Evolutionary conservation across 225 moss, liverwort and hornwort species (phyloP).

Genomic region (Lunularia cruciata): DNA sequence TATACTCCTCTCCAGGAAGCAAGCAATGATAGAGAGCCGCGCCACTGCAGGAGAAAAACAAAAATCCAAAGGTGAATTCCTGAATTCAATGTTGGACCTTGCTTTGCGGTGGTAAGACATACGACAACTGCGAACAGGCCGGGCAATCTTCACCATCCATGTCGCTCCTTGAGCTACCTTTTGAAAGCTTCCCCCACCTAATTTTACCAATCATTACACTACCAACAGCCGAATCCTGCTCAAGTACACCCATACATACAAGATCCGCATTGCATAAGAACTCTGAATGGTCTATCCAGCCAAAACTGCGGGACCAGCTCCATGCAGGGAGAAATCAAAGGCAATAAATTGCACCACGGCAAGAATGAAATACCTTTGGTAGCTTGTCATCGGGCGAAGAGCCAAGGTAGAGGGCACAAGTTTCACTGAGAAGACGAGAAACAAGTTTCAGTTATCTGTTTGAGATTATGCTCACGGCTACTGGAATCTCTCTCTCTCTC

Average conservation of each 20-base stretch:
- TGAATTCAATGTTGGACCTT: no score
- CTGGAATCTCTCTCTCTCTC: no score
- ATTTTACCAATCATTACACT: conserved; percentile 76
- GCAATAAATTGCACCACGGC: neutral
- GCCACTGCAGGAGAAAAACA: no score
- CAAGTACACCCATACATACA: neutral
- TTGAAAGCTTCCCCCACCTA: conserved; percentile 76
- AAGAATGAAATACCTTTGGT: conserved; percentile 61
- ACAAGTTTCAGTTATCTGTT: neutral
- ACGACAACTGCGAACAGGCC: conserved; percentile 64
- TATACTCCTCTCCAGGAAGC: no score
- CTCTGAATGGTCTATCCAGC: no score
- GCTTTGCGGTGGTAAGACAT: conserved; percentile 64
- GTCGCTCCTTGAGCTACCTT: conserved; percentile 57
- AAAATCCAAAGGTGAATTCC: no score
- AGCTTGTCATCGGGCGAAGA: conserved; percentile 75
- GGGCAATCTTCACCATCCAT: conserved; percentile 66
- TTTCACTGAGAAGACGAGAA: conserved; percentile 59
- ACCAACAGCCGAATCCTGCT: conserved; percentile 74
- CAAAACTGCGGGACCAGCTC: no score
- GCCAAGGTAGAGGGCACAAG: conserved; percentile 70
- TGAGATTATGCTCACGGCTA: neutral
- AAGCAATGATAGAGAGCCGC: no score
- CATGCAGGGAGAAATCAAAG: no score
- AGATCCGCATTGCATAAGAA: neutral